Base-by-base conservation (phyloP, 2,329 filamentous ascomycete genomes). In the Colletotrichum costaricense region DNA sequence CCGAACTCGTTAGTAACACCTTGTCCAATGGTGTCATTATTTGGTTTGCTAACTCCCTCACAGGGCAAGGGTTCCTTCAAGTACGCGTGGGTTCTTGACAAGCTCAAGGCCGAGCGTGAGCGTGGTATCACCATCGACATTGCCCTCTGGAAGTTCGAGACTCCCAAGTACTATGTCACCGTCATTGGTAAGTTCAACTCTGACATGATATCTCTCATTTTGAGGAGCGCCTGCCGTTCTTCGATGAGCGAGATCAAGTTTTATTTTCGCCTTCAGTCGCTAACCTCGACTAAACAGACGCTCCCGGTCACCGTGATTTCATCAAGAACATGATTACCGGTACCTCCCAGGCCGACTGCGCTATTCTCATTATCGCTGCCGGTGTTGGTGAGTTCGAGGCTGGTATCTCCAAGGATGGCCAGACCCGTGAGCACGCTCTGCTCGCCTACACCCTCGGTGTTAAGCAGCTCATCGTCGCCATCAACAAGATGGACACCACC, bases 311-410 rank as follows among this genome's bases (percentile, higher is more conserved):
- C 90, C 96, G 97, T 97, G 97, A 99, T 86, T 99, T 98, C 93
- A 98, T 99, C 95, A 99, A 99, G 96, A 99, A 98, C 95, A 99
- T 99, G 97, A 99, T 99, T 88, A 98, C 97, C 93, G 97, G 97
- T 95, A 98, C 97, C 85, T 99, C 97, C 88, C 97, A 98, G 94
- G 97, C 97, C 83, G 97, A 99, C 86, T 98, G 97, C 90, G 97
- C 97, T 85, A 95, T 99, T 88, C 95, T 99, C 91, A 98, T 99
- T 90, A 99, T 99, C 89, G 97, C 96, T 83, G 95, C 97, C 84
- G 97, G 97, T 92, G 98, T 95, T 95, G 97, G 97, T 98, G 97
- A 99, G 93, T 99, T 99, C 93, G 97, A 99, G 93, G 97, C 97
- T 93, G 97, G 97, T 98, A 99, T 99, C 94, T 98, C 97, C 93